These are phyloP conservation scores for Tricladium varicosporioides DNA, from an alignment of 2,329 filamentous ascomycete species.

Conservation along the genomic window DNA sequence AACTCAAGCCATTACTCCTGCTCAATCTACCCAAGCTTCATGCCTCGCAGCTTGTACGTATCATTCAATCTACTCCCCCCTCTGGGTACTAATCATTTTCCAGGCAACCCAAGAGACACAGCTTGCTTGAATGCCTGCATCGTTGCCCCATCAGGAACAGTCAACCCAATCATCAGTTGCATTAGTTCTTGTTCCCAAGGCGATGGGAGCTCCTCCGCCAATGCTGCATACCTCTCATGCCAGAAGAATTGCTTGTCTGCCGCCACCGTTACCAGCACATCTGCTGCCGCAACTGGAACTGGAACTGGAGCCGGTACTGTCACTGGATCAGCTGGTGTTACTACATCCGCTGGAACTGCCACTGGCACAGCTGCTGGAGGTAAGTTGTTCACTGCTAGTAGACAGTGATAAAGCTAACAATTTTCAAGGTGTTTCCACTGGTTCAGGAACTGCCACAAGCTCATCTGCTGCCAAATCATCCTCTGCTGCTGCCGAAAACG, in stretches of 20 bases:
- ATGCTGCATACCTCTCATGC: constrained; percentile 15
- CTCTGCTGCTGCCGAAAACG: constrained; percentile 4
- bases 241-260: constrained; percentile 11
- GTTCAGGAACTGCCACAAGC: no score
- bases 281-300: constrained; percentile 3
- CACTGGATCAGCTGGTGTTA: neutral
- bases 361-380: neutral
- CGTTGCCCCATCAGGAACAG: neutral
- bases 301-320: neutral
- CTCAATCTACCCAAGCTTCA: constrained; percentile 14
- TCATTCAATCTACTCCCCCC: neutral
- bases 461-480: constrained; percentile 1
- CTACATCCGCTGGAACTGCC: neutral
- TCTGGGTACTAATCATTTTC: neutral
- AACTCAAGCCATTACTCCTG: constrained; percentile 7
- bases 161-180: constrained; percentile 11
- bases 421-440: no score
- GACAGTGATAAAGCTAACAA: no score
- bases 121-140: constrained; percentile 13
- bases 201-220: constrained; percentile 18
- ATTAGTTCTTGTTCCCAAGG: constrained; percentile 16
- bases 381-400: no score
- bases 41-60: constrained; percentile 18
- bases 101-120: constrained; percentile 9
- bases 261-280: neutral